Evolutionary conservation across 371 early-diverging fungal species (phyloP), one percentile per base, ranked within the genome.

Genomic region (Mucor saturninus): DNA sequence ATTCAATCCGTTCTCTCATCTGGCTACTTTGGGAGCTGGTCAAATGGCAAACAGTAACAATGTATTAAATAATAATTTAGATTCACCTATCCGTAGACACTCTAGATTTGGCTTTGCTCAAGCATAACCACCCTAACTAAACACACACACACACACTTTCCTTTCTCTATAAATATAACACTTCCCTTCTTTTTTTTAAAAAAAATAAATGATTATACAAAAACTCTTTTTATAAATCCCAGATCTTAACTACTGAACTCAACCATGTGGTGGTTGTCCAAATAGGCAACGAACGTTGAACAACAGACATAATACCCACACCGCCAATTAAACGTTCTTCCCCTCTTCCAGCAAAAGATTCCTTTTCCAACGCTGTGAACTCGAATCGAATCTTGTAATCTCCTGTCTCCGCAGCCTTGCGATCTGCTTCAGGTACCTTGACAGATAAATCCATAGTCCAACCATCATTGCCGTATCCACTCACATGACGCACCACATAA

Each of bases 241-340:
- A 82, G 9, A 76, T 68, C 56, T 79, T 61, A 7, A 81, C 85
- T 8, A 80, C 79, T 14, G 84, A 71, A 51, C 84, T 81, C 42
- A 89, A 69, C 76, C 81, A 89, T 15, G 89, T 81, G 45, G 86
- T 76, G 0, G 88, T 73, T 6, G 85, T 80, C 89, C 89, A 89
- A 4, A 76, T 71, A 4, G 89, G 89, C 54, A 85, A 72, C 0
- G 81, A 73, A 28, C 69, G 69, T 53, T 81, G 64, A 14, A 88
- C 65, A 30, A 72, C 70, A 13, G 78, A 67, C 72, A 91, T 68
- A 45, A 91, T 75, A 11, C 84, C 80, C 21, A 83, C 77, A 70
- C 86, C 75, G 31, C 83, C 78, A 32, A 80, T 56, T 54, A 85
- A 39, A 62, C 83, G 76, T 57, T 88, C 74, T 64, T 84, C 84